Conservation (phyloP, 2,329 filamentous ascomycete species). For the Botrytis galanthina region DNA sequence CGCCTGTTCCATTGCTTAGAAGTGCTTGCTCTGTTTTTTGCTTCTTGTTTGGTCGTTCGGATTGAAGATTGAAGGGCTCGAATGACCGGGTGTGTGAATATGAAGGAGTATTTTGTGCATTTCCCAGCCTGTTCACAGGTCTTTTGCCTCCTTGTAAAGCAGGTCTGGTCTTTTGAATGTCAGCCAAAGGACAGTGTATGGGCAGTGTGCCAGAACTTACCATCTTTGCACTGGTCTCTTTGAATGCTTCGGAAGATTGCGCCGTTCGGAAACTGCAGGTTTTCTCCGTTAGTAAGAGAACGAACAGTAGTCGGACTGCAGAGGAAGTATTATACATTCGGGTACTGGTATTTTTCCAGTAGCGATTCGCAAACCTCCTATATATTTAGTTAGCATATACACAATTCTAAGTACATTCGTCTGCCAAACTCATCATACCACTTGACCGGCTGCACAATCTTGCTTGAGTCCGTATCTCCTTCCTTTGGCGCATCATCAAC, state of each 20-base stretch:
- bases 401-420: neutral
- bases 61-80: neutral
- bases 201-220: neutral
- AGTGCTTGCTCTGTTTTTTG: neutral
- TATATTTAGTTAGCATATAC: neutral
- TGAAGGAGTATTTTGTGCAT: neutral
- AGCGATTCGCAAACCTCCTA: neutral
- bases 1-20: neutral
- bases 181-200: neutral
- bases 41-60: neutral
- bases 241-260: neutral
- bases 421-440: slow-evolving; percentile 16
- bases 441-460: neutral
- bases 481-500: slow-evolving; percentile 13
- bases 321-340: neutral
- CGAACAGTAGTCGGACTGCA: neutral
- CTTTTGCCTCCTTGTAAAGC: neutral
- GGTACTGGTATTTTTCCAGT: neutral
- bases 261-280: neutral
- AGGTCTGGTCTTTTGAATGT: neutral
- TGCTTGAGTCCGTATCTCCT: slow-evolving; percentile 10
- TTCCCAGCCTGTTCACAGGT: slow-evolving; percentile 4
- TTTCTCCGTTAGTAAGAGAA: neutral
- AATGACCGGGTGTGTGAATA: neutral
- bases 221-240: neutral